Conservation (phyloP, 805 yeast species). For the Cyberlindnera lachancei region DNA sequence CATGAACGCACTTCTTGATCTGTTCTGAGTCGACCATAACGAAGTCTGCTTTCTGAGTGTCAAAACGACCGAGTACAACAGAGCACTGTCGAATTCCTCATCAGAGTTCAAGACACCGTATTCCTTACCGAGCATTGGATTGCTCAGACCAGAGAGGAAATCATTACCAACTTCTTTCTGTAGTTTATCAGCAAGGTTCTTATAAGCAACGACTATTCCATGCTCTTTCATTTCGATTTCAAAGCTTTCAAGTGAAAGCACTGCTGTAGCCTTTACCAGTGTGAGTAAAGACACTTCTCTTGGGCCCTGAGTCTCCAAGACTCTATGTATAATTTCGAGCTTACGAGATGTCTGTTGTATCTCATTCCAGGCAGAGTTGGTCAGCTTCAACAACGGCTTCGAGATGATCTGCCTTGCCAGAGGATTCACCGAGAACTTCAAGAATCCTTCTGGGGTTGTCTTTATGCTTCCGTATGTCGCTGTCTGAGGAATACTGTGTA, state of each 20-base stretch:
- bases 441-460: constrained; percentile 20
- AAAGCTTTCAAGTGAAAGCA: constrained; percentile 25
- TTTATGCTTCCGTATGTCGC: constrained; percentile 26
- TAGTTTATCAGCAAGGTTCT: constrained; percentile 14
- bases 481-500: constrained; percentile 11
- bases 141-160: constrained; percentile 19
- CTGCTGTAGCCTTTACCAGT: constrained; percentile 28
- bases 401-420: constrained; percentile 26
- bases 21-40: constrained; percentile 34
- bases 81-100: constrained; percentile 18
- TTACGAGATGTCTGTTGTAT: constrained; percentile 33
- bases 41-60: constrained; percentile 42
- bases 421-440: constrained; percentile 26
- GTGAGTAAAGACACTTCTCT: constrained; percentile 32
- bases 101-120: constrained; percentile 4
- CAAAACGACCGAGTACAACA: constrained; percentile 39
- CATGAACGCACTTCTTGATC: constrained; percentile 25
- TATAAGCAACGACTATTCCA: constrained; percentile 22
- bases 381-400: constrained; percentile 29
- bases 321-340: constrained; percentile 39
- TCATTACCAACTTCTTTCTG: constrained; percentile 16
- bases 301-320: constrained; percentile 35
- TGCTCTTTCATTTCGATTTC: constrained; percentile 12
- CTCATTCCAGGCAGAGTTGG: constrained; percentile 33
- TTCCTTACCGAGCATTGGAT: constrained; percentile 13